phyloP scores from a whole-genome alignment of 257 asterid species.

The Hygrophila difformis region DNA sequence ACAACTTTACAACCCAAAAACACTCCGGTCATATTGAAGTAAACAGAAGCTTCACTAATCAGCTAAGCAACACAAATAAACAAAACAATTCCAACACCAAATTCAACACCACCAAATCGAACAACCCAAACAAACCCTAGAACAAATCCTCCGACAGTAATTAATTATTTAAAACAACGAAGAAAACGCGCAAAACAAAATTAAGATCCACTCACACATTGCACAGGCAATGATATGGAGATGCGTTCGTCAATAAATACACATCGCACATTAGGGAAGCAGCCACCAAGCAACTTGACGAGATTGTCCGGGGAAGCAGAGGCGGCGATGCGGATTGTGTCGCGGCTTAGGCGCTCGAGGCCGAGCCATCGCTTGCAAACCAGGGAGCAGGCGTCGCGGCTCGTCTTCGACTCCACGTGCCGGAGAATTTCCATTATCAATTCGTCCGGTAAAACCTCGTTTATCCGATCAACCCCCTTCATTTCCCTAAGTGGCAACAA shows the following conservation, averaged over 20 bases:
- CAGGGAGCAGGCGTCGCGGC: conserved; percentile 62
- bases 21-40: background rate
- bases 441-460: conserved; percentile 57
- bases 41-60: conserved; percentile 6
- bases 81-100: background rate
- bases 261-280: conserved; percentile 36
- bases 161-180: background rate
- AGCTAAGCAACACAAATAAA: conserved; percentile 6
- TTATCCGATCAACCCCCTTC: conserved; percentile 57
- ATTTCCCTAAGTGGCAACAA: conserved; percentile 11
- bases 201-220: conserved; percentile 33
- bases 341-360: conserved; percentile 79
- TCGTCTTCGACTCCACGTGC: conserved; percentile 41
- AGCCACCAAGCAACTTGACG: conserved; percentile 37
- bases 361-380: conserved; percentile 87
- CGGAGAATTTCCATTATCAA: conserved; percentile 53
- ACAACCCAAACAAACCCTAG: no score
- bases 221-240: conserved; percentile 38
- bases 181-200: background rate
- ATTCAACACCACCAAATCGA: no score
- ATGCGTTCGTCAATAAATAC: conserved; percentile 57
- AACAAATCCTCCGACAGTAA: conserved; percentile 9
- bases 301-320: conserved; percentile 48
- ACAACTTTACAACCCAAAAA: conserved; percentile 1
- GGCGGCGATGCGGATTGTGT: conserved; percentile 63